Percentiles rank a stretch among this genome's conserved stretches.
phyloP scores from a whole-genome alignment of 2,329 filamentous ascomycete genomes.

The Alternaria infectoria region DNA sequence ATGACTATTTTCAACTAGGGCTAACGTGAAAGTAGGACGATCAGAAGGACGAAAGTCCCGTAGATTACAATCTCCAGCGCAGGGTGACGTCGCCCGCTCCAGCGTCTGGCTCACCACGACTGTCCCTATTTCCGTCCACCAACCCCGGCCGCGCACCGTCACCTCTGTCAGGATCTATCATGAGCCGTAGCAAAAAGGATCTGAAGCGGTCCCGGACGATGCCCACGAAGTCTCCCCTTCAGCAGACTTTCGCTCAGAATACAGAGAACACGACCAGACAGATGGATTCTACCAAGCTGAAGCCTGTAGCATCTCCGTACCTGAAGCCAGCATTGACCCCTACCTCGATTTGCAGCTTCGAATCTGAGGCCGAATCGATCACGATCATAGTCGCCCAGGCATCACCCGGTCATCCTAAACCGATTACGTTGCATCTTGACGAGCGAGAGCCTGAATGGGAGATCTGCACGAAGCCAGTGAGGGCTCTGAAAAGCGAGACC shows the following conservation, averaged over 20 bases:
- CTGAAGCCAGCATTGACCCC: constrained; percentile 31
- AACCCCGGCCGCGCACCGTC: constrained; percentile 33
- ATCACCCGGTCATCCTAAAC: constrained; percentile 11
- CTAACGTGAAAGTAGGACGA: constrained; percentile 25
- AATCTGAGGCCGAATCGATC: constrained; percentile 39
- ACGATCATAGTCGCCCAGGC: constrained; percentile 32
- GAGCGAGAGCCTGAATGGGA: constrained; percentile 42
- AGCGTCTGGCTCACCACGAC: constrained; percentile 33
- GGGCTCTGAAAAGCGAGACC: constrained; percentile 15
- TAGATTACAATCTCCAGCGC: constrained; percentile 31
- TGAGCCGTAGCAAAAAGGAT: constrained; percentile 25
- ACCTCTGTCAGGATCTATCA: constrained; percentile 23
- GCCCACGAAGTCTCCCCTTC: constrained; percentile 37
- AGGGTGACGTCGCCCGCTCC: constrained; percentile 43
- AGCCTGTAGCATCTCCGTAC: constrained; percentile 18
- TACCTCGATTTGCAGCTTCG: constrained; percentile 35
- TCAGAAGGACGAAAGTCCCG: constrained; percentile 14
- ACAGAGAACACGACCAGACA: constrained; percentile 8
- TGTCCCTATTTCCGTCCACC: constrained; percentile 44
- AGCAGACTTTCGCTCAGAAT: constrained; percentile 26
- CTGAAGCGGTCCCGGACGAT: constrained; percentile 40
- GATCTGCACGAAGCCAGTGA: constrained; percentile 29
- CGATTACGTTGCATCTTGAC: constrained; percentile 30
- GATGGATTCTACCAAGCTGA: constrained; percentile 6
- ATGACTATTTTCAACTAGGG: not conserved